Evolutionary conservation across 2,329 filamentous ascomycete genomes (phyloP), one percentile per base, ranked within the genome.

Genomic region (Sporothrix brunneoviolacea): DNA sequence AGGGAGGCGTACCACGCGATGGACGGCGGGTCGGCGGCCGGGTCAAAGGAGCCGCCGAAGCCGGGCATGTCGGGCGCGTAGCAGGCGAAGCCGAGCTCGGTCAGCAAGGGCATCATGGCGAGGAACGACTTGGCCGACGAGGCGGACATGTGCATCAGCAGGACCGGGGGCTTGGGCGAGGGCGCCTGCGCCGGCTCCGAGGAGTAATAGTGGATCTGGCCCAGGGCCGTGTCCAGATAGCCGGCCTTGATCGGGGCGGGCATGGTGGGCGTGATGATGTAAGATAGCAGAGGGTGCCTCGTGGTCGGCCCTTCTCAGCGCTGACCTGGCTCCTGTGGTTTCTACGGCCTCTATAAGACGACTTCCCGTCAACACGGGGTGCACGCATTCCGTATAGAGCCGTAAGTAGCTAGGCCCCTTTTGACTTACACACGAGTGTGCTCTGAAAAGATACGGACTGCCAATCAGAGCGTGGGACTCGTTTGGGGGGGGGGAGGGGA

Each of bases 1-100:
- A 51, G 50, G 16, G 44, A 32, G 15, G 50, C 48, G 35, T 54
- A 55, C 51, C 54, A 54, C 8, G 42, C 16, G 19, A 56, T 50
- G 32, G 21, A 21, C 10, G 49, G 48, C 47, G 55, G 55, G 47
- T 56, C 52, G 13, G 21, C 12, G 18, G 21, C 27, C 19, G 55
- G 53, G 39, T 54, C 52, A 51, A 57, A 56, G 16, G 56, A 56
- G 35, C 13, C 39, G 21, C 54, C 56, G 36, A 58, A 56, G 47
- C 54, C 56, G 15, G 55, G 56, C 56, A 58, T 55, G 53, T 58
- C 55, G 8, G 53, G 56, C 10, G 56, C 55, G 19, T 48, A 57
- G 52, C 55, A 57, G 12, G 43, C 37, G 28, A 52, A 48, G 24
- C 57, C 57, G 22, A 33, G 21, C 7, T 35, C 43, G 21, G 48